Evolutionary conservation across 768 basidiomycete genomes (phyloP).

Genomic region (Pilatotrama ljubarskyi): DNA sequence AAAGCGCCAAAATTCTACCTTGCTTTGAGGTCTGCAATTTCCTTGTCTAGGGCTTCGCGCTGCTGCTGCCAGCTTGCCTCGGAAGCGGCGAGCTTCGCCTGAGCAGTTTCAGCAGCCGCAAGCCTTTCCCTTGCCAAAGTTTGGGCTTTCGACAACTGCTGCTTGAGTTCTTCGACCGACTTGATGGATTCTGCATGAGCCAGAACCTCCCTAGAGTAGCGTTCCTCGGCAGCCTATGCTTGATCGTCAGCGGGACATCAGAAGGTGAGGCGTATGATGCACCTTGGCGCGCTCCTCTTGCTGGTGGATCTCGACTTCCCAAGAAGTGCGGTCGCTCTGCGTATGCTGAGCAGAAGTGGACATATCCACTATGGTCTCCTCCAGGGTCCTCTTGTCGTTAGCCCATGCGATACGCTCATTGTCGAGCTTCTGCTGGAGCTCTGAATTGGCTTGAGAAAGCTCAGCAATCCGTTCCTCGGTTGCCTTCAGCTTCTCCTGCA

Average conservation of each 20-base stretch:
- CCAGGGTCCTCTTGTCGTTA: slow-evolving; percentile 78
- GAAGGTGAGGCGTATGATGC: slow-evolving; percentile 9
- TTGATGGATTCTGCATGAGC: slow-evolving; percentile 87
- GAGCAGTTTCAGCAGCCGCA: slow-evolving; percentile 69
- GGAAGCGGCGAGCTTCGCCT: slow-evolving; percentile 67
- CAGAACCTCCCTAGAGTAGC: slow-evolving; percentile 79
- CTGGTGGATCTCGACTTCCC: slow-evolving; percentile 64
- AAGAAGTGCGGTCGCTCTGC: slow-evolving; percentile 60
- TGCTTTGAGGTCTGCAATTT: slow-evolving; percentile 66
- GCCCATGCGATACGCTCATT: slow-evolving; percentile 68
- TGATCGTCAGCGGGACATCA: neutral
- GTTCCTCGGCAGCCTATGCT: slow-evolving; percentile 63
- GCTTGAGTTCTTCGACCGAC: slow-evolving; percentile 59
- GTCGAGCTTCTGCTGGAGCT: slow-evolving; percentile 67
- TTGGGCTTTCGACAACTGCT: slow-evolving; percentile 57
- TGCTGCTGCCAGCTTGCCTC: slow-evolving; percentile 83
- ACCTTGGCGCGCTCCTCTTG: slow-evolving; percentile 74
- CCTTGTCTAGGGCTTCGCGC: slow-evolving; percentile 74
- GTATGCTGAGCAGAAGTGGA: slow-evolving; percentile 69
- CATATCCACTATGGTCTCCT: slow-evolving; percentile 81
- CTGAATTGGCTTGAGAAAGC: slow-evolving; percentile 49
- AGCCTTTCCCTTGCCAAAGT: slow-evolving; percentile 56
- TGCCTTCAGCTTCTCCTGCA: slow-evolving; percentile 60
- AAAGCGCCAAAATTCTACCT: no score
- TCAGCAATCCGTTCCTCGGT: slow-evolving; percentile 56